Base-by-base conservation (phyloP, 768 basidiomycete genomes). In the Thelephora aurantiotincta region DNA sequence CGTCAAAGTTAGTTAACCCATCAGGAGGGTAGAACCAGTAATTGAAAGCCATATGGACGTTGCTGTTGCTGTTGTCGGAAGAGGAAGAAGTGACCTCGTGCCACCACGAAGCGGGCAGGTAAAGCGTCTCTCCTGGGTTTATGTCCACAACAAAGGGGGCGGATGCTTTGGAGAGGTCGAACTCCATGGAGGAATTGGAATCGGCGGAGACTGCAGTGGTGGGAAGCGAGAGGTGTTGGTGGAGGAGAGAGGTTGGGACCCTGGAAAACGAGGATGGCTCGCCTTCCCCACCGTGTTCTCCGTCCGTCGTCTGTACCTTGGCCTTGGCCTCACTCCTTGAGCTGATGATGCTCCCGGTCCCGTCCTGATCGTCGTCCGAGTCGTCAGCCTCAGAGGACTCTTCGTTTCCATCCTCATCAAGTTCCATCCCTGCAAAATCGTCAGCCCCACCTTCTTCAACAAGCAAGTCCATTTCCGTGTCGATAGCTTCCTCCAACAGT, bases 21-120 rank as follows among this genome's bases (percentile, higher is more conserved):
- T 58, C 55, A 18, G 60, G 60, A 6, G 59, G 60, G 46, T 62
- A 62, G 52, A 62, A 62, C 60, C 60, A 62, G 45, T 60, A 62
- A 51, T 62, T 62, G 52, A 62, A 58, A 20, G 59, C 60, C 60
- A 62, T 62, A 45, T 62, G 60, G 16, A 62, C 54, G 23, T 47
- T 48, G 4, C 43, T 46, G 14, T 30, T 42, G 20, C 30, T 35
- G 12, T 20, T 13, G 33, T 47, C 53, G n/a, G 54, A 51, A 11
- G 55, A 52, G 13, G 58, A 56, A 12, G 61, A 62, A 3, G 61
- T 60, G 19, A 62, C 61, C 37, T 62, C 61, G 49, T 62, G 61
- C 57, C 59, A 60, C 59, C 61, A 62, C 26, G 59, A 60, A 19
- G 59, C 59, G 6, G 61, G 61, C 4, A 62, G 56, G 35, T 62